Evolutionary conservation across 257 asterid species (phyloP).

Genomic region (Solanum medicagineum): DNA sequence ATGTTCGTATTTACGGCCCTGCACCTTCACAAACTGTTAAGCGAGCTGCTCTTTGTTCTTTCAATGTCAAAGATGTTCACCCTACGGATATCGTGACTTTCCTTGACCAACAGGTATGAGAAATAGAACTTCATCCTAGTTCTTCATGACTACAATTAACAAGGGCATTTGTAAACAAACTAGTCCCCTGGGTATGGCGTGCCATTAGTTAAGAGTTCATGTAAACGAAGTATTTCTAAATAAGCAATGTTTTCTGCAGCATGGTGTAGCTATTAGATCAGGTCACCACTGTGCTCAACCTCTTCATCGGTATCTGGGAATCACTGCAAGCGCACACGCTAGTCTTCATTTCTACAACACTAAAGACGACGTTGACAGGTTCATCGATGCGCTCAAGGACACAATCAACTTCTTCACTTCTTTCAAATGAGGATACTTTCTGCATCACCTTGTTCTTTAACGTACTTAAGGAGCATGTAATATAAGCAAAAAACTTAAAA

Average conservation of each 20-base stretch:
- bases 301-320: conserved; percentile 69
- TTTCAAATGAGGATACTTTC: conserved; percentile 21
- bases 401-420: conserved; percentile 55
- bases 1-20: conserved; percentile 73
- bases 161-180: not conserved
- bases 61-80: conserved; percentile 69
- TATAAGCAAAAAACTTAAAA: not conserved
- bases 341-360: conserved; percentile 93
- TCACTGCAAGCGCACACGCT: conserved; percentile 78
- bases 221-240: not conserved
- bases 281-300: conserved; percentile 99
- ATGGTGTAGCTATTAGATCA: conserved; percentile 78
- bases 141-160: not conserved
- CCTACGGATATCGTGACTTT: conserved; percentile 82
- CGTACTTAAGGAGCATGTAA: not conserved
- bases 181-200: not conserved
- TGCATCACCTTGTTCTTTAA: not conserved
- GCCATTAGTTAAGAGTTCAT: not conserved
- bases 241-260: conserved; percentile 29
- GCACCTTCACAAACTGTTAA: conserved; percentile 43
- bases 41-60: conserved; percentile 88
- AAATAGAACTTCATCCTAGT: not conserved
- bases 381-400: conserved; percentile 59
- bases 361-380: conserved; percentile 69
- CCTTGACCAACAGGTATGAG: conserved; percentile 73